Evolutionary conservation across 2,329 filamentous ascomycete species (phyloP), one percentile per base, ranked within the genome.

Genomic region (Hymenoscyphus linearis): DNA sequence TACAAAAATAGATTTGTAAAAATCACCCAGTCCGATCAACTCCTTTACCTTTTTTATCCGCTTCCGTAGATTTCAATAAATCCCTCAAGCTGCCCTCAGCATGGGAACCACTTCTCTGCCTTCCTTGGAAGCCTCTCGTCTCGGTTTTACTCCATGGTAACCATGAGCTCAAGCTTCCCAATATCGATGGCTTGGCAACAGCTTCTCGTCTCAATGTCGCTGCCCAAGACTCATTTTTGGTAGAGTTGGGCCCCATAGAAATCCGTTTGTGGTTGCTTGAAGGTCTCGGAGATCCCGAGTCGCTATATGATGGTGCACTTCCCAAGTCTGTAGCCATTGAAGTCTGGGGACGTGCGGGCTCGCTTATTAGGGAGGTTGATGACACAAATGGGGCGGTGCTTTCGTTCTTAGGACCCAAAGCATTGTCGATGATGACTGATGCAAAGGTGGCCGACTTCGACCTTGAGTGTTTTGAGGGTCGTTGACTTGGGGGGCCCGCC

Each of bases 41-140:
- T 14, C 59, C 59, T 50, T 74, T 74, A 16, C 71, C 71, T 58
- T 73, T 74, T 35, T 59, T 65, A 47, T 72, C 67, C 25, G 57
- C 54, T 18, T 76, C 72, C 3, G 72, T 70, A 5, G 71, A 70
- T 64, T 75, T 80, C 12, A 86, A 72, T 18, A 86, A 69, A 50
- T 82, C 78, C 59, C 82, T 76, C 25, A 86, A 73, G 59, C 79
- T 85, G 1, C 82, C 82, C 69, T 85, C 83, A 0, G 84, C 84
- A 67, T 82, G 78, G 0, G 62, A 80, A 77, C 58, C 72, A 68
- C 52, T 72, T 67, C 67, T 71, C 66, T 44, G 57, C 57, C 59
- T 68, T 60, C 63, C 69, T 61, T 47, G 65, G 60, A 58, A 31
- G 67, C 64, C 50, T 64, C 60, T 10, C 35, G 63, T 58, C 13